Evolutionary conservation across 1,139 yeast genomes (phyloP).

Genomic region (Maudiozyma humilis): DNA sequence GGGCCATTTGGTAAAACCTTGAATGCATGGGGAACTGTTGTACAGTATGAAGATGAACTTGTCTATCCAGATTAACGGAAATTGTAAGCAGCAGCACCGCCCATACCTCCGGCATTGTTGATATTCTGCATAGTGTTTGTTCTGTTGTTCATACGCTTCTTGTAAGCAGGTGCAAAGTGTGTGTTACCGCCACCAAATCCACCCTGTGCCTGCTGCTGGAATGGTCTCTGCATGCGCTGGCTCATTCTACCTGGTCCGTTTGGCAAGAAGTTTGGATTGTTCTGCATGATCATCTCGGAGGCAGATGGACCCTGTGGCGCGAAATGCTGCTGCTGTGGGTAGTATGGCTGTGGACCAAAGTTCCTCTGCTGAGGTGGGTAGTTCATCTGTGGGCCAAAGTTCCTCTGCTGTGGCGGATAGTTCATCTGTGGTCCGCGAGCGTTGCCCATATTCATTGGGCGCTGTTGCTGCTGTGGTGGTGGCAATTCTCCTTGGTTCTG

Average conservation of each 20-base stretch:
- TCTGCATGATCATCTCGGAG: constrained; percentile 42
- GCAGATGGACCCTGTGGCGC: constrained; percentile 30
- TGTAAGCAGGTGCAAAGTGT: constrained; percentile 34
- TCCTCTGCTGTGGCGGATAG: constrained; percentile 10
- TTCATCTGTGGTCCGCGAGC: constrained; percentile 8
- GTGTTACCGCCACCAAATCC: constrained; percentile 1
- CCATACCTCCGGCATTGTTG: constrained; percentile 23
- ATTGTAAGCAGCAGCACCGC: constrained; percentile 13
- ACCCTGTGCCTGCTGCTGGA: constrained; percentile 1
- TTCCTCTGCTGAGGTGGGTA: constrained; percentile 7
- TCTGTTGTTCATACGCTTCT: constrained; percentile 27
- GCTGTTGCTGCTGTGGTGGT: constrained; percentile 14
- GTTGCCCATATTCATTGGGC: constrained; percentile 9
- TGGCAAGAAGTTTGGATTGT: constrained; percentile 45
- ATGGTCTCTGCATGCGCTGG: constrained; percentile 3
- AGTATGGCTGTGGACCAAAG: constrained; percentile 1
- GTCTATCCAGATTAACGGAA: no score
- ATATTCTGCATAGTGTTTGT: constrained; percentile 12
- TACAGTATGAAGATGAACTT: no score
- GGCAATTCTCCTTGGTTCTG: neutral
- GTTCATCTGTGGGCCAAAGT: neutral
- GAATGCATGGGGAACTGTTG: no score
- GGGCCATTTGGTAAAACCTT: no score
- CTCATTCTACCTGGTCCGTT: constrained; percentile 4
- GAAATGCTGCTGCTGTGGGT: neutral